Evolutionary conservation across 371 early-diverging fungal genomes (phyloP).

Genomic region (Mortierella sp.): DNA sequence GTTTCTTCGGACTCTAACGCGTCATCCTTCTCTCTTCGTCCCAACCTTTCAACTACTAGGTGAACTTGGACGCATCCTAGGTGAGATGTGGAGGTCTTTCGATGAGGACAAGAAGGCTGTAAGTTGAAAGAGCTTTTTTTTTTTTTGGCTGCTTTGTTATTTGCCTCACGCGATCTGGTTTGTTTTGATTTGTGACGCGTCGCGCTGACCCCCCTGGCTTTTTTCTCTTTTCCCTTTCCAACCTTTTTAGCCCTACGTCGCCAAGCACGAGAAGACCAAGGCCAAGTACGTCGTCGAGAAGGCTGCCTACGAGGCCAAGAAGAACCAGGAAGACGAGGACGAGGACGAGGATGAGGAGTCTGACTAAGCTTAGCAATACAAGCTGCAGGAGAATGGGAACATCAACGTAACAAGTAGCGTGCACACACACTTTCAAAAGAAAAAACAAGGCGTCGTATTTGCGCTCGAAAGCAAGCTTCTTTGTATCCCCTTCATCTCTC

Average conservation of each 20-base stretch:
- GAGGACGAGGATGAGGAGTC: slow-evolving; percentile 44
- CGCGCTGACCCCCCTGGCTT: background rate
- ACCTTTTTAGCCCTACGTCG: slow-evolving; percentile 40
- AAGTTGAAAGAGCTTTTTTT: too few relatives aligned
- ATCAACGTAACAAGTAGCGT: slow-evolving; percentile 4
- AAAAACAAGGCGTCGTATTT: background rate
- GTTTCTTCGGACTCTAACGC: too few relatives aligned
- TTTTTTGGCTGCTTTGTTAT: too few relatives aligned
- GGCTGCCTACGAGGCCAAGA: slow-evolving; percentile 52
- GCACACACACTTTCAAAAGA: too few relatives aligned
- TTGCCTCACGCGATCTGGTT: background rate
- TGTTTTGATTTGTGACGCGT: slow-evolving; percentile 16
- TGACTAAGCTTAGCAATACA: too few relatives aligned
- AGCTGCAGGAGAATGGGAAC: too few relatives aligned
- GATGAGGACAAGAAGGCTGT: slow-evolving; percentile 70
- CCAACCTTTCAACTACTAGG: slow-evolving; percentile 53
- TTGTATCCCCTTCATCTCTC: too few relatives aligned
- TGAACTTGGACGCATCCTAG: slow-evolving; percentile 81
- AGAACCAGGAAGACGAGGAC: slow-evolving; percentile 31
- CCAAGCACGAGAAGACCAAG: slow-evolving; percentile 53
- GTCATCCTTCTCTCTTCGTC: too few relatives aligned
- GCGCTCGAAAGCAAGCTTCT: too few relatives aligned
- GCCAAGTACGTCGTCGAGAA: slow-evolving; percentile 42
- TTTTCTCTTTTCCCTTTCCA: background rate
- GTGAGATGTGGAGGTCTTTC: slow-evolving; percentile 82